A percentile compares a stretch with the other conserved stretches of the same genome.
These are phyloP conservation scores for Ascomycota sp. DNA, from an alignment of 2,329 filamentous ascomycete genomes.

Conservation along the genomic window DNA sequence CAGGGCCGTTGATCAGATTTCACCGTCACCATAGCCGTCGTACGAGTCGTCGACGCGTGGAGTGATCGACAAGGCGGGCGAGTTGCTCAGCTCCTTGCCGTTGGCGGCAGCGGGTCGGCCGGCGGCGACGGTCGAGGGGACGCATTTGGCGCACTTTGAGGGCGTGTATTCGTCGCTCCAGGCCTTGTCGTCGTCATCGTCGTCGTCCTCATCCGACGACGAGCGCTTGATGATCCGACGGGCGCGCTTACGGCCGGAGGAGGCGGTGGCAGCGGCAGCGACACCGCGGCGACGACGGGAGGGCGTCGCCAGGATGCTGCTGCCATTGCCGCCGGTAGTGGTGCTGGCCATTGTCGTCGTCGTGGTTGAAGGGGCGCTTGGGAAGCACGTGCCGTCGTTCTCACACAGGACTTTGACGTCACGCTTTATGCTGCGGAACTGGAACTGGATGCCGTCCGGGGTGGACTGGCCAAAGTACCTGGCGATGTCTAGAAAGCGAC, in stretches of 20 bases:
- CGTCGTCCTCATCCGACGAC: slow-evolving; percentile 8
- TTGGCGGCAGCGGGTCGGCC: neutral
- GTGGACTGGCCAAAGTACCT: slow-evolving; percentile 40
- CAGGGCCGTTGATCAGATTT: slow-evolving; percentile 10
- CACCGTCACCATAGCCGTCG: slow-evolving; percentile 14
- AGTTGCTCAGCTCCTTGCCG: no score
- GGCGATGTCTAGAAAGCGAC: slow-evolving; percentile 42
- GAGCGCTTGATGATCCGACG: slow-evolving; percentile 8
- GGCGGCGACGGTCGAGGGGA: slow-evolving; percentile 6
- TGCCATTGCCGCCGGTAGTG: slow-evolving; percentile 10
- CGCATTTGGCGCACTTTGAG: slow-evolving; percentile 15
- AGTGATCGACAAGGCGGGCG: neutral
- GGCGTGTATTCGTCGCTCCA: slow-evolving; percentile 16
- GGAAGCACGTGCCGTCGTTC: slow-evolving; percentile 20
- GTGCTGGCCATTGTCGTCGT: slow-evolving; percentile 23
- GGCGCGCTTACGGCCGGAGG: slow-evolving; percentile 9
- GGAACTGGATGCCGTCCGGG: slow-evolving; percentile 34
- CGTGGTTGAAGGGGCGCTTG: no score
- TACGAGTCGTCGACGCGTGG: slow-evolving; percentile 1
- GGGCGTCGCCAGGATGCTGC: slow-evolving; percentile 10
- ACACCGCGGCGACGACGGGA: slow-evolving; percentile 5
- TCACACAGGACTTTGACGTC: slow-evolving; percentile 26
- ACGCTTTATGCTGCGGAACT: slow-evolving; percentile 35
- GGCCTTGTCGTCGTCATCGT: slow-evolving; percentile 7
- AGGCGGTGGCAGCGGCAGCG: slow-evolving; percentile 2